Evolutionary conservation across 768 basidiomycete species (phyloP).

Genomic region (Pisolithus marmoratus): DNA sequence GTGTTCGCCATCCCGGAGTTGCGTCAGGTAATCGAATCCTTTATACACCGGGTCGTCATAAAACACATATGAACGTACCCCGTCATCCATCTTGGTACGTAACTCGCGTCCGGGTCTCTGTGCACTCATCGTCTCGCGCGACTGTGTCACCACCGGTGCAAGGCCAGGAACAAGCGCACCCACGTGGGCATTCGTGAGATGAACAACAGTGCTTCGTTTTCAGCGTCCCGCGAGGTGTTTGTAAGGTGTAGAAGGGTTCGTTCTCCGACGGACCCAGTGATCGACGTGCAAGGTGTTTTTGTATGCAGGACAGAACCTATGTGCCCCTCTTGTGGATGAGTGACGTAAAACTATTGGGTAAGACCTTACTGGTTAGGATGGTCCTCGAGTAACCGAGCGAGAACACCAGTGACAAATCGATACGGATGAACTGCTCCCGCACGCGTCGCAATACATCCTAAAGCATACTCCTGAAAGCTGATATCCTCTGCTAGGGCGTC

Average conservation of each 20-base stretch:
- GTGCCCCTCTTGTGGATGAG: no score
- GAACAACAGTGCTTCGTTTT: slow-evolving; percentile 39
- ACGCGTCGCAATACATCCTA: slow-evolving; percentile 46
- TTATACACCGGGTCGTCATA: slow-evolving; percentile 35
- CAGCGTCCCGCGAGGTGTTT: slow-evolving; percentile 39
- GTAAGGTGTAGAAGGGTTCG: slow-evolving; percentile 31
- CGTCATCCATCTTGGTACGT: slow-evolving; percentile 25
- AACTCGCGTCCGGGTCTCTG: slow-evolving; percentile 47
- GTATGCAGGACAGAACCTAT: slow-evolving; percentile 39
- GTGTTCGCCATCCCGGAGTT: slow-evolving; percentile 40
- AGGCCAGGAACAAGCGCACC: slow-evolving; percentile 42
- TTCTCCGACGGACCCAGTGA: slow-evolving; percentile 23
- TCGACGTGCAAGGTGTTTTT: slow-evolving; percentile 35
- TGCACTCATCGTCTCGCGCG: slow-evolving; percentile 57
- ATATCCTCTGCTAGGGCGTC: slow-evolving; percentile 38
- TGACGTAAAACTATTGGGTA: no score
- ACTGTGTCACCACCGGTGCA: slow-evolving; percentile 19
- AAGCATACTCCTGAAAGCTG: slow-evolving; percentile 39
- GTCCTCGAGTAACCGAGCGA: slow-evolving; percentile 45
- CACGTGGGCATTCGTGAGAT: slow-evolving; percentile 52
- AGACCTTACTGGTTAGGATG: slow-evolving; percentile 31
- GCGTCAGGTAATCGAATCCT: slow-evolving; percentile 65
- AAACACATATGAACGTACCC: slow-evolving; percentile 55
- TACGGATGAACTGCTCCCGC: slow-evolving; percentile 70
- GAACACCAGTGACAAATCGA: slow-evolving; percentile 56